Base-by-base conservation (phyloP, 108 stramenopile genomes). In the Cyclotella cryptica region DNA sequence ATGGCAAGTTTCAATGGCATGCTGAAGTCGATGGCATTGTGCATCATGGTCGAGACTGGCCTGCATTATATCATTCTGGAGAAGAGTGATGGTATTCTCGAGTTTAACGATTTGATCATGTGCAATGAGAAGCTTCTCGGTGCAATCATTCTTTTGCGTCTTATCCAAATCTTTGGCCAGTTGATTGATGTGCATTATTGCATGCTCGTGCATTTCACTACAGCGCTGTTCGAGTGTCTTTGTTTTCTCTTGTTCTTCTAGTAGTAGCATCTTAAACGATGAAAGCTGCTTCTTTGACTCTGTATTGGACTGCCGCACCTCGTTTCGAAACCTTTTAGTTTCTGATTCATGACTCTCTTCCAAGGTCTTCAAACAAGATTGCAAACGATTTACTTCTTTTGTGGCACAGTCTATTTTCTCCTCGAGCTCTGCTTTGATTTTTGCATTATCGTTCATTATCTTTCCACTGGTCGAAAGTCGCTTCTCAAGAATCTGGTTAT, bases 1-100 rank as follows among this genome's bases (percentile, higher is more conserved):
- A 59, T 74, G 72, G 29, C 66, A 74, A 30, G 61, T 53, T 59
- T 80, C 79, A 44, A 66, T 68, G 0, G 79, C 67, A 80, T 80
- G 79, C 46, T 80, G 55, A 10, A 80, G 61, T 61, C 79, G 66
- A 15, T 73, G 60, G 27, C 49, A 66, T 47, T 80, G 72, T 5
- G 72, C 66, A 21, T 63, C 54, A 42, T 74, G 66, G 41, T 61
- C 51, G 1, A 5, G 58, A 10, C n/a, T 3, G 26, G 14, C 18
- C 35, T 69, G 79, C 12, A 35, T 59, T 66, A 52, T 68, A 40
- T 69, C 79, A 12, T 59, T 39, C 61, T 80, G 65, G 14, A 81
- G 73, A 63, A 58, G 28, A 12, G 60, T 22, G 21, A 70, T 26
- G 3, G 61, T 55, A 55, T 74, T 69, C 64, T 81, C 73, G 26